Conservation (phyloP, 495 filamentous ascomycete species). For the Astrocystis sublimbata region DNA sequence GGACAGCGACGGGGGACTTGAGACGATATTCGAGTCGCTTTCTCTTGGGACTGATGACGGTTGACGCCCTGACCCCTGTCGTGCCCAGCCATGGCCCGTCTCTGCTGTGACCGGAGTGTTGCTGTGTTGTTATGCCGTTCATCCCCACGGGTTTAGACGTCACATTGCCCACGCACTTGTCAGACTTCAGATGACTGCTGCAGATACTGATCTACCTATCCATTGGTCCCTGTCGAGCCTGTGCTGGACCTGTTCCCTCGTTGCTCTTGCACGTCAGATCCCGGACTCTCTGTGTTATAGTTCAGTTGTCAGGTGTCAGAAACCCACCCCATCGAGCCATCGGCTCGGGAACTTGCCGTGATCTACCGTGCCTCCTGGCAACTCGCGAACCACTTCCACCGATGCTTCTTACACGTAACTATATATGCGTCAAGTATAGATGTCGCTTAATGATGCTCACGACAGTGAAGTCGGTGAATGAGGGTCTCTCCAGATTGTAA, state of each 20-base stretch:
- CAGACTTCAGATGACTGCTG: conserved; percentile 31
- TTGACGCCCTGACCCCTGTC: conserved; percentile 31
- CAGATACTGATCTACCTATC: conserved; percentile 27
- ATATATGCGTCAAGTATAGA: conserved; percentile 1
- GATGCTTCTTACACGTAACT: neutral
- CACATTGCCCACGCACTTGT: conserved; percentile 18
- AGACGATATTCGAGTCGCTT: conserved; percentile 48
- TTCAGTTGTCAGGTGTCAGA: conserved; percentile 28
- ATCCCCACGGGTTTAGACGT: conserved; percentile 32
- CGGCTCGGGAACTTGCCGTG: conserved; percentile 32
- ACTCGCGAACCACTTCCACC: neutral
- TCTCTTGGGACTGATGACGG: conserved; percentile 34
- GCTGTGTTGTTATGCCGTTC: conserved; percentile 53
- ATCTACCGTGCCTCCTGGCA: conserved; percentile 1
- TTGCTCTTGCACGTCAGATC: conserved; percentile 22
- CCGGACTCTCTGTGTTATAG: conserved; percentile 16
- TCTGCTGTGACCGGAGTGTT: conserved; percentile 52
- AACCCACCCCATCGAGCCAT: conserved; percentile 29
- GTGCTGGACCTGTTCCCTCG: conserved; percentile 27
- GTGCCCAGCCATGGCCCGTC: conserved; percentile 37
- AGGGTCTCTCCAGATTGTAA: too few species aligned
- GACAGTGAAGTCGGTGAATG: neutral
- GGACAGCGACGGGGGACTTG: conserved; percentile 33
- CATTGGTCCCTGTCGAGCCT: conserved; percentile 28
- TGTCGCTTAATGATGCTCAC: too few species aligned